Percentiles rank a stretch among this genome's conserved stretches.
phyloP scores from a whole-genome alignment of 2,329 filamentous ascomycete species.

The Botryosphaeria dothidea region DNA sequence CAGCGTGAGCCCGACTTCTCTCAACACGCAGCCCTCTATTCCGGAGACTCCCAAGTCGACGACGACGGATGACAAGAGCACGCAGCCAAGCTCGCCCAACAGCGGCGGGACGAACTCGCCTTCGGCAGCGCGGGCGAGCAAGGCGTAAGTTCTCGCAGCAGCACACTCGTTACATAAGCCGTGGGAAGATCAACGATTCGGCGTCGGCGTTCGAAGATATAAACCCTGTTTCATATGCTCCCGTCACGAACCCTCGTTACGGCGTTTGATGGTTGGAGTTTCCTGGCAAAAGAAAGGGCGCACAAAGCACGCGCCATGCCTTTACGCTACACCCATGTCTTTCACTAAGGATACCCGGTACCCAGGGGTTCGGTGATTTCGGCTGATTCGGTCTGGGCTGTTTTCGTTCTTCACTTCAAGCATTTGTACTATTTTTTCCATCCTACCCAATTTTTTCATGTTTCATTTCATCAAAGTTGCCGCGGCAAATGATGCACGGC shows the following conservation, averaged over 20 bases:
- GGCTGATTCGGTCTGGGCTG: background rate
- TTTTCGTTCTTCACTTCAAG: conserved; percentile 1
- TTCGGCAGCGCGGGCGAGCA: background rate
- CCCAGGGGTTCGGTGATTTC: conserved; percentile 16
- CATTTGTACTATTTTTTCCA: conserved; percentile 15
- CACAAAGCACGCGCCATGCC: background rate
- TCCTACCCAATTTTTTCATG: background rate
- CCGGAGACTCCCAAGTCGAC: conserved; percentile 15
- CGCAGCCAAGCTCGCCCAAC: conserved; percentile 14
- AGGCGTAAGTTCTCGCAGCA: background rate
- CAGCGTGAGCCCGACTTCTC: conserved; percentile 17
- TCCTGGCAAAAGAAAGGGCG: conserved; percentile 14
- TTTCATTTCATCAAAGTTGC: background rate
- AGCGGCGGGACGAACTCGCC: conserved; percentile 3
- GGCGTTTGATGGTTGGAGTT: conserved; percentile 20
- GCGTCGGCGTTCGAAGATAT: conserved; percentile 18
- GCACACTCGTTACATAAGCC: conserved; percentile 10
- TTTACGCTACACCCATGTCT: conserved; percentile 15
- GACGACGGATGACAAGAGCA: conserved; percentile 17
- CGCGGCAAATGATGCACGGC: background rate
- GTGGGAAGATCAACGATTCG: background rate
- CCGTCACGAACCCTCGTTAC: conserved; percentile 14
- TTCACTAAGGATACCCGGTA: conserved; percentile 17
- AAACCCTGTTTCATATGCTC: conserved; percentile 17
- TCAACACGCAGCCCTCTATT: conserved; percentile 15